Evolutionary conservation across 441 rosid genomes (phyloP).

Genomic region (Arabidopsis lyrata): DNA sequence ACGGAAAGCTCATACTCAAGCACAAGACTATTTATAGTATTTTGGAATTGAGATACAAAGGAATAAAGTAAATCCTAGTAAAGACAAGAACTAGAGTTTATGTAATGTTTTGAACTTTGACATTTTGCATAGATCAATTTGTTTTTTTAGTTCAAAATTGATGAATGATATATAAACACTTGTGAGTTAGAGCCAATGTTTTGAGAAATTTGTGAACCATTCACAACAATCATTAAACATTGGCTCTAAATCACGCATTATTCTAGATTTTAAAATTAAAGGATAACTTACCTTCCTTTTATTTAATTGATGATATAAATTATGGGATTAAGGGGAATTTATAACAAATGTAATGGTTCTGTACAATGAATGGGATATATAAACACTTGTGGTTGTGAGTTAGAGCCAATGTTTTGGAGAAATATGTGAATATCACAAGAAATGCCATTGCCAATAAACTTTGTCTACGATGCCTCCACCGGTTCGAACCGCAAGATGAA

Average conservation of each 20-base stretch:
- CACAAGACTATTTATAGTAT: neutral
- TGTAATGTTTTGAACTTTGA: conserved; percentile 1
- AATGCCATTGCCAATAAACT: conserved; percentile 91
- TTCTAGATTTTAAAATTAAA: neutral
- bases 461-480: conserved; percentile 97
- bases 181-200: too few species aligned
- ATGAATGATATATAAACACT: too few species aligned
- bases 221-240: too few species aligned
- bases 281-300: neutral
- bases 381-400: conserved; percentile 37
- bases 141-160: neutral
- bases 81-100: neutral
- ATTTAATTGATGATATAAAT: neutral
- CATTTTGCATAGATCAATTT: neutral
- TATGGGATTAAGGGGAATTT: neutral
- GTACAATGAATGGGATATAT: conserved; percentile 45
- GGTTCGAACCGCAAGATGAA: conserved; percentile 83
- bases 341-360: conserved; percentile 38
- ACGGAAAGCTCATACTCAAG: neutral
- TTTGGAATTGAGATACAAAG: neutral
- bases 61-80: conserved; percentile 9
- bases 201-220: too few species aligned
- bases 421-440: conserved; percentile 56
- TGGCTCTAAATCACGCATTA: neutral
- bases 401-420: conserved; percentile 29